Conservation (phyloP, 106 monocot species). For the Dendrobium huoshanense region DNA sequence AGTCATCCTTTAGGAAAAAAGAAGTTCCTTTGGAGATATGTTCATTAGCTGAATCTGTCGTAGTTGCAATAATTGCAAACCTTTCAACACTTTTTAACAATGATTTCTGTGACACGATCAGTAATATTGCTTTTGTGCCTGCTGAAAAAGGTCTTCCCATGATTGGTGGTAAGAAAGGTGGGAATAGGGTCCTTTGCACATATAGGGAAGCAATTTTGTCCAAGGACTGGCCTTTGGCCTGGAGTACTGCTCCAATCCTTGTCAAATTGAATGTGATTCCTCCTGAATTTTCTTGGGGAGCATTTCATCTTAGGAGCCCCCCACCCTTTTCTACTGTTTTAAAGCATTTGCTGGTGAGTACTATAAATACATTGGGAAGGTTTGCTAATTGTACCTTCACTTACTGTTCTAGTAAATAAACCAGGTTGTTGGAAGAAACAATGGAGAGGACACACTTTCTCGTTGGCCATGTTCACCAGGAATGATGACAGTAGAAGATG, state of each 20-base stretch:
- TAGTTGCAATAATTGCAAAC: conserved; percentile 63
- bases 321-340: conserved; percentile 79
- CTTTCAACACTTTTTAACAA: conserved; percentile 72
- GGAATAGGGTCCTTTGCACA: conserved; percentile 65
- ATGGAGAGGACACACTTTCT: conserved; percentile 93
- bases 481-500: conserved; percentile 77
- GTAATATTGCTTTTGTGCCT: conserved; percentile 82
- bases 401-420: conserved; percentile 4
- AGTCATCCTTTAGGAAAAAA: conserved; percentile 27
- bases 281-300: conserved; percentile 94
- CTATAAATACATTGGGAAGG: not conserved
- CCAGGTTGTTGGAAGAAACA: conserved; percentile 83
- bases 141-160: conserved; percentile 92
- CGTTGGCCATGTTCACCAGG: conserved; percentile 84
- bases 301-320: conserved; percentile 83
- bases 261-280: conserved; percentile 61
- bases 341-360: conserved; percentile 81
- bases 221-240: conserved; percentile 94
- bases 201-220: conserved; percentile 74
- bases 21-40: conserved; percentile 67
- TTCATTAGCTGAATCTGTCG: conserved; percentile 74
- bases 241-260: conserved; percentile 92
- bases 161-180: conserved; percentile 92
- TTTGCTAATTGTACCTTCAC: not conserved
- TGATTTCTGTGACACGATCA: conserved; percentile 65